Percentiles rank a stretch among this genome's conserved stretches.
These are phyloP conservation scores for Hymenoscyphus fructigenus DNA, from an alignment of 2,329 filamentous ascomycete species.

Conservation along the genomic window DNA sequence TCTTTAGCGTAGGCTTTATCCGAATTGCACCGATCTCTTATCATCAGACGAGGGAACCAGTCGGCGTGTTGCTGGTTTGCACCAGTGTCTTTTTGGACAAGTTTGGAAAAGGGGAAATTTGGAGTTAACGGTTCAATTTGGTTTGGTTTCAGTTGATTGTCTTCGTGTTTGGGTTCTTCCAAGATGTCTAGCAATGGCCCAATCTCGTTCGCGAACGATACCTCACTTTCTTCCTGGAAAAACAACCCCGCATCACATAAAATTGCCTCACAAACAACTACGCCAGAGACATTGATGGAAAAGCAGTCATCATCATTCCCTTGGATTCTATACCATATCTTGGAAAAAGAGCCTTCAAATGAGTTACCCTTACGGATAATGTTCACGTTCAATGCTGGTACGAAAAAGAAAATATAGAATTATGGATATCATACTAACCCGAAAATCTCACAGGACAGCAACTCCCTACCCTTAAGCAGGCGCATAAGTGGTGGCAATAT, in stretches of 20 bases:
- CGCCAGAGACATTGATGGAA: conserved; percentile 15
- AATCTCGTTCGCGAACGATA: not conserved
- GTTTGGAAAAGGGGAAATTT: not conserved
- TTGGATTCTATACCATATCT: conserved; percentile 31
- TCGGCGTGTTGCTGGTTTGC: not conserved
- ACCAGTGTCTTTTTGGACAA: not conserved
- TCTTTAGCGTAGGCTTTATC: not conserved
- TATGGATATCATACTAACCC: not conserved
- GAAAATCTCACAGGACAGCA: conserved; percentile 20
- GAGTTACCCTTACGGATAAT: conserved; percentile 32
- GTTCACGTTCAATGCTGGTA: conserved; percentile 34
- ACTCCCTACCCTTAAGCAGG: conserved; percentile 28
- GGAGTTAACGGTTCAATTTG: not conserved
- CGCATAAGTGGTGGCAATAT: conserved; percentile 29
- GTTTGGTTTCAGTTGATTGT: not conserved
- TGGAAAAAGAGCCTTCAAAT: conserved; percentile 18
- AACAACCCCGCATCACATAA: conserved; percentile 1
- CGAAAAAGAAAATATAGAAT: not conserved
- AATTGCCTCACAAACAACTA: not conserved
- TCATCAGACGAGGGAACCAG: not conserved
- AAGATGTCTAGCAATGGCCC: conserved; percentile 8
- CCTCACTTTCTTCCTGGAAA: not conserved
- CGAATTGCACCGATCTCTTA: not conserved
- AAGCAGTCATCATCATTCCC: conserved; percentile 15
- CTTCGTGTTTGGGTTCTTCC: not conserved